These are phyloP conservation scores for Phaeosphaeria sp. DNA, from an alignment of 2,329 filamentous ascomycete genomes.

Conservation along the genomic window DNA sequence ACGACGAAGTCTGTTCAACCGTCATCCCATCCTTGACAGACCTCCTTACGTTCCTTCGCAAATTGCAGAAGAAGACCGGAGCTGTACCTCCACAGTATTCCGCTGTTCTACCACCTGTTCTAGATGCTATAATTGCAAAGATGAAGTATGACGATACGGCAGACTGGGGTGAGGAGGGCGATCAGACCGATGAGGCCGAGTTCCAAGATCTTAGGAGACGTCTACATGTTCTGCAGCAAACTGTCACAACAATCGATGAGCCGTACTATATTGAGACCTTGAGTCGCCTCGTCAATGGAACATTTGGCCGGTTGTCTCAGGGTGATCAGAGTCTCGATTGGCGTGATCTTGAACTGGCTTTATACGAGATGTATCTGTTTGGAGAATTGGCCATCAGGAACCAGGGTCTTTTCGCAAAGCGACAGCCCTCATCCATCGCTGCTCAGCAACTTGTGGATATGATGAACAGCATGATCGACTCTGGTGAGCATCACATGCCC, in stretches of 20 bases:
- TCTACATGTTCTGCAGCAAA: slow-evolving; percentile 89
- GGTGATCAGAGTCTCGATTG: slow-evolving; percentile 79
- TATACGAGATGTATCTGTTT: slow-evolving; percentile 95
- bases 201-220: slow-evolving; percentile 94
- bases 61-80: slow-evolving; percentile 68
- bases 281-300: slow-evolving; percentile 84
- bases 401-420: slow-evolving; percentile 85
- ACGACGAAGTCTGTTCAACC: slow-evolving; percentile 95
- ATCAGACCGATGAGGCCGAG: slow-evolving; percentile 95
- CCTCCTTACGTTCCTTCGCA: slow-evolving; percentile 87
- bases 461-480: slow-evolving; percentile 96
- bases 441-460: slow-evolving; percentile 84
- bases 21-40: slow-evolving; percentile 94
- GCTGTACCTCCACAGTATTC: slow-evolving; percentile 76
- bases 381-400: slow-evolving; percentile 92
- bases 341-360: slow-evolving; percentile 90
- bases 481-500: slow-evolving; percentile 63
- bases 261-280: slow-evolving; percentile 85
- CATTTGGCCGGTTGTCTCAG: slow-evolving; percentile 80
- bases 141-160: slow-evolving; percentile 98
- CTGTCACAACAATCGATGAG: slow-evolving; percentile 88
- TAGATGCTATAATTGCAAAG: slow-evolving; percentile 91
- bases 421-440: slow-evolving; percentile 77
- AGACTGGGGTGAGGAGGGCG: slow-evolving; percentile 90
- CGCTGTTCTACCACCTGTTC: slow-evolving; percentile 83